phyloP scores from a whole-genome alignment of 345 rosid species.

The Populus alba region DNA sequence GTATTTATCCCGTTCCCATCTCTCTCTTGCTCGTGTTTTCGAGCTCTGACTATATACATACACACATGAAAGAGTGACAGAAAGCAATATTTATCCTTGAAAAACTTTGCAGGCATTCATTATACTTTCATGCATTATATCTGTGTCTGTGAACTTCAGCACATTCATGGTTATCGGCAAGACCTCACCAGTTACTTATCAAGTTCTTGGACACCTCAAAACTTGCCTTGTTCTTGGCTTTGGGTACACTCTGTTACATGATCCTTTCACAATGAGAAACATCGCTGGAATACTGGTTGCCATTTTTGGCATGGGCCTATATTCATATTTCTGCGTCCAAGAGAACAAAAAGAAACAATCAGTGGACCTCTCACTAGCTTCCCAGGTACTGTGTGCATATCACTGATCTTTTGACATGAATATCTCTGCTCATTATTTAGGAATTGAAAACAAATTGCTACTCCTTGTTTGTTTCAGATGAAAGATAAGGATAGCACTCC shows the following conservation, averaged over 20 bases:
- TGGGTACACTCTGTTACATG: constrained; percentile 86
- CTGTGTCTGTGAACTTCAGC: constrained; percentile 97
- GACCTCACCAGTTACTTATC: constrained; percentile 96
- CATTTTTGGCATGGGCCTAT: constrained; percentile 82
- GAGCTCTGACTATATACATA: not conserved
- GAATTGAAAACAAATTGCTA: not conserved
- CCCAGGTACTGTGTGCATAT: constrained; percentile 34
- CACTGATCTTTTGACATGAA: not conserved
- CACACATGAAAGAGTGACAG: not conserved
- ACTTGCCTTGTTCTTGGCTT: constrained; percentile 89
- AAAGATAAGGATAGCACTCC: constrained; percentile 79
- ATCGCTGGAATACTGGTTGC: constrained; percentile 80
- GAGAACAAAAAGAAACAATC: constrained; percentile 80
- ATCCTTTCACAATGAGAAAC: constrained; percentile 86
- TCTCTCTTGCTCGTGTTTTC: not conserved
- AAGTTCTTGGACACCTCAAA: constrained; percentile 95
- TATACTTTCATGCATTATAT: constrained; percentile 72
- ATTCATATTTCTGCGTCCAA: constrained; percentile 80
- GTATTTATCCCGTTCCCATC: constrained; percentile 23
- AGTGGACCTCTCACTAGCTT: constrained; percentile 41
- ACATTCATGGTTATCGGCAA: constrained; percentile 97
- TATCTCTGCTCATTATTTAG: not conserved
- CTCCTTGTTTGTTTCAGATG: constrained; percentile 36
- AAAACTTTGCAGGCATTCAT: constrained; percentile 61
- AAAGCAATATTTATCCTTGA: too few relatives aligned